Percentiles rank a stretch among this genome's conserved stretches.
Evolutionary conservation across 83 land plant genomes (phyloP).

Genomic region (Thuja plicata): DNA sequence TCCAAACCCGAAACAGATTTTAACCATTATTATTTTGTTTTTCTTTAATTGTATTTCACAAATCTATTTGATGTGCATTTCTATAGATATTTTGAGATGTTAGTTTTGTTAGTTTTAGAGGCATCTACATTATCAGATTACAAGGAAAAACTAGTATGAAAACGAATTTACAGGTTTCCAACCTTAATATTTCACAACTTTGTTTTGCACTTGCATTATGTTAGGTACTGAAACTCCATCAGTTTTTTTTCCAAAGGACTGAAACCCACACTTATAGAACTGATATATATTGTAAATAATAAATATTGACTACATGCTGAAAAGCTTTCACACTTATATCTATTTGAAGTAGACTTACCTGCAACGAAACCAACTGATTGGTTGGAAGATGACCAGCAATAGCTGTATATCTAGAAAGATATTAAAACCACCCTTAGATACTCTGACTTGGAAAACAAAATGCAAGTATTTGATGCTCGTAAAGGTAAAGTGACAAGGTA

Average conservation of each 20-base stretch:
- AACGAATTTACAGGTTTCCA: neutral
- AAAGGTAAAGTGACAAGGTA: neutral
- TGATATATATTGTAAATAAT: neutral
- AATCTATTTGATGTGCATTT: neutral
- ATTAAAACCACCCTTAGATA: neutral
- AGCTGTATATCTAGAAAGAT: conserved; percentile 69
- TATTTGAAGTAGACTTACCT: conserved; percentile 28
- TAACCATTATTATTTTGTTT: neutral
- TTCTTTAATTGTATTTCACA: neutral
- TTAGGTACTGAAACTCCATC: neutral
- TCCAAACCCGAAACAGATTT: neutral
- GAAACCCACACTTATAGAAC: neutral
- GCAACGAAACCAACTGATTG: conserved; percentile 26
- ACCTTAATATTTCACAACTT: neutral
- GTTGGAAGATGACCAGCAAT: conserved; percentile 52
- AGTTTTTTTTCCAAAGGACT: neutral
- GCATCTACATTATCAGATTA: neutral
- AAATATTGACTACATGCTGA: neutral
- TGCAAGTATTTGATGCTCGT: neutral
- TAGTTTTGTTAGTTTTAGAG: neutral
- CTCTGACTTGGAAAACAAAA: neutral
- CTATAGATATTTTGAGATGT: neutral
- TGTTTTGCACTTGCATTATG: neutral
- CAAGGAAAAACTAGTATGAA: neutral
- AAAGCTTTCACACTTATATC: neutral